Base-by-base conservation (phyloP, 2,329 filamentous ascomycete species). In the Xylariaceae sp. region DNA sequence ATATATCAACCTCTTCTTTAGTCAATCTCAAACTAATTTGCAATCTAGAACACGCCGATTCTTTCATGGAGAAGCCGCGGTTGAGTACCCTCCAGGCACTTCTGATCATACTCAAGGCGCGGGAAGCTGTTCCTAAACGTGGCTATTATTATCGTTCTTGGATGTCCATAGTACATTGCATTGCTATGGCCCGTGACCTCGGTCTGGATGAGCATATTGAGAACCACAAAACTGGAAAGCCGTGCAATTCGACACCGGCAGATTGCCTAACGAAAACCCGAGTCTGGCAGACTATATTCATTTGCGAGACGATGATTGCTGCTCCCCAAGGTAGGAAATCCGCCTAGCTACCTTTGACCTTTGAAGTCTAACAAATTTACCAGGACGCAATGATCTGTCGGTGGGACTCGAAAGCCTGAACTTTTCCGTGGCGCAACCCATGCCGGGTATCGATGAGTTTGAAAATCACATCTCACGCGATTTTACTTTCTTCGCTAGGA, bases 71-170 rank as follows among this genome's bases (percentile, higher is more conserved):
- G 63, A 84, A 93, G 19, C 91, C 93, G 2, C 82, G 93, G 45
- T 67, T 97, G 43, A 97, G 90, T 71, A 97, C 94, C 0, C 84
- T 97, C 10, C 93, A 97, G 71, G 93, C 91, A 3, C 76, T 96
- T 55, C 74, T 97, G 42, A 86, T 97, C 42, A 79, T 97, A 16
- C 74, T 97, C 41, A 97, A 97, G 69, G 94, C 93, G 1, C 83
- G 91, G 57, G 93, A 97, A 70, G 88, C 89, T n/a, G 85, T 88
- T 9, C 92, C 93, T 0, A 96, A 96, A 66, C 85, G 90, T 54
- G 94, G 94, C 1, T 97, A 97, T 67, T 97, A 94, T 70, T 97
- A 94, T 71, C 86, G 93, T 36, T 97, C 94, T 0, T 97, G 94
- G 93, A 96, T 97, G 84, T 90, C 89, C 5, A 84, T 96, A 17